Evolutionary conservation across 768 basidiomycete species (phyloP), one percentile per base, ranked within the genome.

Genomic region (Tricholoma terreum): DNA sequence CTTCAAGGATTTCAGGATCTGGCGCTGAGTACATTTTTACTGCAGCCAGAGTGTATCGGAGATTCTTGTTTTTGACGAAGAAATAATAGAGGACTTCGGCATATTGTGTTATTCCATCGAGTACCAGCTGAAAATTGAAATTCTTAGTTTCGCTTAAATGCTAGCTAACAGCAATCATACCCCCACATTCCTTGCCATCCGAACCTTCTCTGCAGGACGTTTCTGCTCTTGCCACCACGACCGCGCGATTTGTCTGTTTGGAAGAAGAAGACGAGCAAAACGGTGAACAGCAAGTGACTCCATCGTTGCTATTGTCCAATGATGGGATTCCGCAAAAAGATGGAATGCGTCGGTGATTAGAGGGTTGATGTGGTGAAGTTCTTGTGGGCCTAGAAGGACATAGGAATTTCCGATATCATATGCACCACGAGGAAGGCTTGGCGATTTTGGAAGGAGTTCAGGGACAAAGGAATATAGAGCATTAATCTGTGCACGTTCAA

Each of bases 391-490:
- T 21, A 30, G n/a, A 4, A 50, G 49, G 9, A 30, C 21, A 33
- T 50, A 50, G 11, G 5, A 15, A 11, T 17, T 4, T 0, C 49
- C 24, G 15, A 50, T 5, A 15, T 50, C 27, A 11, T 15, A 17
- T 6, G 24, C 49, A 10, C 24, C n/a, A 3, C 4, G 3, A 2
- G 49, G 49, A 3, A 50, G 22, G 17, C 50, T 34, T 34, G 55
- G 53, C 2, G 21, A 12, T 1, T 30, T 38, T 36, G 15, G 19
- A 5, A 55, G 50, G 22, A 61, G 52, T 14, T 60, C 42, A 1
- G 61, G 50, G 43, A 56, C 15, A 33, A 62, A 36, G 14, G 45
- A 22, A 19, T 57, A 63, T 14, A 65, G 52, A 4, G 54, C 54
- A 35, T 58, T 63, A 3, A 55, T 31, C 17, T 59, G 50, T 1